Evolutionary conservation across 768 basidiomycete species (phyloP).

Genomic region (Coprinellus micaceus): DNA sequence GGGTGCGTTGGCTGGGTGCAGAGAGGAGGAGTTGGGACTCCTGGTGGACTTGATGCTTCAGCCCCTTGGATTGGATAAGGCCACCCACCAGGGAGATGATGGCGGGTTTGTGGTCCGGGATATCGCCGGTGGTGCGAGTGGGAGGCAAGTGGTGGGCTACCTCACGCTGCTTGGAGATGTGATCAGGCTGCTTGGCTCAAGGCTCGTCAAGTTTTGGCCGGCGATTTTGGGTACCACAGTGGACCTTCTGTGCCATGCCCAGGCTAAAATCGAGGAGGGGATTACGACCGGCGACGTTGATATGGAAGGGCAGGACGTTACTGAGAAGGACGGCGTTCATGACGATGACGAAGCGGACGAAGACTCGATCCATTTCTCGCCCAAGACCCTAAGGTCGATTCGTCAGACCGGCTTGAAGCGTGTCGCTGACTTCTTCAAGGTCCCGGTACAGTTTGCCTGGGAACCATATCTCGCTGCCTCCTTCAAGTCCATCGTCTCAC

Average conservation of each 20-base stretch:
- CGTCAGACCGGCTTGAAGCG: slow-evolving; percentile 85
- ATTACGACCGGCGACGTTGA: slow-evolving; percentile 22
- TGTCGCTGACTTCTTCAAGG: slow-evolving; percentile 82
- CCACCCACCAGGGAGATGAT: slow-evolving; percentile 15
- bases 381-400: slow-evolving; percentile 53
- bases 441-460: slow-evolving; percentile 72
- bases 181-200: slow-evolving; percentile 74
- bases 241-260: slow-evolving; percentile 62
- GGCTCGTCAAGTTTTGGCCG: slow-evolving; percentile 69
- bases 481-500: slow-evolving; percentile 74
- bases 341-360: slow-evolving; percentile 34
- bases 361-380: slow-evolving; percentile 24
- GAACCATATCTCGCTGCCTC: slow-evolving; percentile 60
- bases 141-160: slow-evolving; percentile 80
- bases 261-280: slow-evolving; percentile 36
- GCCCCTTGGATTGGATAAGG: slow-evolving; percentile 47
- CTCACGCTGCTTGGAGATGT: slow-evolving; percentile 82
- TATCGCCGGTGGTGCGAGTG: slow-evolving; percentile 27
- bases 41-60: slow-evolving; percentile 86
- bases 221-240: slow-evolving; percentile 67
- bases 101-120: slow-evolving; percentile 18
- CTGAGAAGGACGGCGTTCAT: slow-evolving; percentile 32
- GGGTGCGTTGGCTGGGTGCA: slow-evolving; percentile 63
- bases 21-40: slow-evolving; percentile 66
- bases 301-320: slow-evolving; percentile 17